Evolutionary conservation across 208 protist species (phyloP).

Genomic region (Trichomonas gallinae): DNA sequence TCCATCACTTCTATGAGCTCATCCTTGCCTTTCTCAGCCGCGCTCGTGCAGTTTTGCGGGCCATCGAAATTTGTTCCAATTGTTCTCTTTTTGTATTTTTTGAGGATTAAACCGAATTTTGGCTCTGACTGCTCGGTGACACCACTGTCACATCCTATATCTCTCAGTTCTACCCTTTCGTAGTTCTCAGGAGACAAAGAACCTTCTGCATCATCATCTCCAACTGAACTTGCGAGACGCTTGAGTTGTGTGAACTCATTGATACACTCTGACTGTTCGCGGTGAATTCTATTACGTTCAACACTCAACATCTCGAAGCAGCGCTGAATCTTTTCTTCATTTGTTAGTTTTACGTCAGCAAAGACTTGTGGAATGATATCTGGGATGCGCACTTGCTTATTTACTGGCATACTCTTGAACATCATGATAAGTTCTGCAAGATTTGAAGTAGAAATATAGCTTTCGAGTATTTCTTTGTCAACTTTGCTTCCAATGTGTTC

Average conservation of each 20-base stretch:
- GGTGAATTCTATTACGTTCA: not conserved
- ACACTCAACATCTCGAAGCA: not conserved
- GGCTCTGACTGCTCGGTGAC: not conserved
- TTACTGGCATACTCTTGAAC: not conserved
- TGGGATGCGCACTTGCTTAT: not conserved
- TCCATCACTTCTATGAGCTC: not conserved
- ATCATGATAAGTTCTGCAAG: not conserved
- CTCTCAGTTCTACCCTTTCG: not conserved
- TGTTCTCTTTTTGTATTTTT: too few relatives aligned
- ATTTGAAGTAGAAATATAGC: not conserved
- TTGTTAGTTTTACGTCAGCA: not conserved
- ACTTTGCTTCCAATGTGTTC: not conserved
- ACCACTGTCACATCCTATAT: not conserved
- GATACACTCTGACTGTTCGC: not conserved
- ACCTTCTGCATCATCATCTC: not conserved
- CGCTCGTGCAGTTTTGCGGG: not conserved
- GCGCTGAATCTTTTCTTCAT: not conserved
- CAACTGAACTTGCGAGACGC: not conserved
- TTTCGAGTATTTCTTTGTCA: not conserved
- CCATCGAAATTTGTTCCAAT: not conserved
- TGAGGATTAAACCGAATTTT: not conserved
- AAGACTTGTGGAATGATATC: not conserved
- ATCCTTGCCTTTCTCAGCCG: not conserved
- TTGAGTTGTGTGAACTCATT: not conserved
- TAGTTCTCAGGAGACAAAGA: not conserved